A percentile compares a stretch with the other conserved stretches of the same genome.
Evolutionary conservation across 345 rosid genomes (phyloP).

Genomic region (Pistacia integerrima): DNA sequence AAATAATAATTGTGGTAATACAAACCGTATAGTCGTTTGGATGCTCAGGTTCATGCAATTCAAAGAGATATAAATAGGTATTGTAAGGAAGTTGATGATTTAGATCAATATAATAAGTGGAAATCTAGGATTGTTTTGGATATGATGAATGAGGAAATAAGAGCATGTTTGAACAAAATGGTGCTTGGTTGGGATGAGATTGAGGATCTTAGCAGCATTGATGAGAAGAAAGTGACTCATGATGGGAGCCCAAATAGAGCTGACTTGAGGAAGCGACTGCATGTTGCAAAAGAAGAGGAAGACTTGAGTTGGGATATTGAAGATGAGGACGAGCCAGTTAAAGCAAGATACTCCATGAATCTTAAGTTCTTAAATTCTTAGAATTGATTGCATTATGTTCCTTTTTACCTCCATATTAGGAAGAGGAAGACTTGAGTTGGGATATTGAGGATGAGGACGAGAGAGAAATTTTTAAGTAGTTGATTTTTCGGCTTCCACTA

Average conservation of each 20-base stretch:
- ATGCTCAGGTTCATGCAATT: conserved; percentile 55
- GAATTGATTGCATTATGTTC: conserved; percentile 16
- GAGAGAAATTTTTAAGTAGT: too few species aligned
- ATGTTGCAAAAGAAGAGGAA: conserved; percentile 74
- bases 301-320: conserved; percentile 91
- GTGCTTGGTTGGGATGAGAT: too few species aligned
- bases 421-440: too few species aligned
- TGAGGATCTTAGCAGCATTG: too few species aligned
- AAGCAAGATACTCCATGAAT: not conserved
- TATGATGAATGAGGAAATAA: conserved; percentile 48
- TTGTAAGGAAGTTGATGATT: conserved; percentile 73
- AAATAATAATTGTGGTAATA: conserved; percentile 10
- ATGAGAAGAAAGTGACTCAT: too few species aligned
- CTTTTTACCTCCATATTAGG: conserved; percentile 11
- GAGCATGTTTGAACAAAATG: conserved; percentile 25
- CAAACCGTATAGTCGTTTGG: too few species aligned
- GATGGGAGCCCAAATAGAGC: too few species aligned
- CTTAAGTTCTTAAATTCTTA: conserved; percentile 5
- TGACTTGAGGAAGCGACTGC: conserved; percentile 60
- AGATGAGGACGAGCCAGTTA: conserved; percentile 60
- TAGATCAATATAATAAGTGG: conserved; percentile 70
- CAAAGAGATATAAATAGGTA: conserved; percentile 72
- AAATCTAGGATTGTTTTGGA: conserved; percentile 52
- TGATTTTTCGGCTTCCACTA: too few species aligned
- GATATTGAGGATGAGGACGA: too few species aligned